Base-by-base conservation (phyloP, 805 yeast species). In the Lipomyces sp. region DNA sequence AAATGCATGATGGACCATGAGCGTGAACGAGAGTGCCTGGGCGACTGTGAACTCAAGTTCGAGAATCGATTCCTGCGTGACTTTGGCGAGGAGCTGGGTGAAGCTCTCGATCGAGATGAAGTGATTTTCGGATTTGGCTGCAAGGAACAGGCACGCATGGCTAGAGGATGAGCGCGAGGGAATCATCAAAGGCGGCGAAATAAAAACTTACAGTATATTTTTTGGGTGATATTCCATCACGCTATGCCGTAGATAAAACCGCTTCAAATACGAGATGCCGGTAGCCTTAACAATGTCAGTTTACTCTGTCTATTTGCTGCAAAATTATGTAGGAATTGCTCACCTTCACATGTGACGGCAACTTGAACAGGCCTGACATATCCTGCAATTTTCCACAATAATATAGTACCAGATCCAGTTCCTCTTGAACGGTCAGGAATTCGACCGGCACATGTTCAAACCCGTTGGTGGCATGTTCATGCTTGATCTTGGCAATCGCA, bases 211-310 rank as follows among this genome's bases (percentile, higher is more conserved):
- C 78, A 95, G 82, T 24, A 95, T 83, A 66, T 87, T 84, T 74
- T 90, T 90, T 10, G 99, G 99, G 73, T 91, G 95, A 73, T 85
- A 86, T 71, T 92, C 92, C 92, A 92, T 87, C 34, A 90, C 94
- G 34, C 94, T 87, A 75, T 92, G 87, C 32, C 83, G 83, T 50
- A 95, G 80, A 76, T 88, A 95, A 76, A 95, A 95, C 75, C 88
- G 86, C 74, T 87, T 86, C 75, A 95, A 85, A 74, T 89, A 95
- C 6, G 91, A 82, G 4, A 92, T 84, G 0, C 98, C 96, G 0
- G 98, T 92, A 10, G 97, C 85, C 73, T 37, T 75, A 34, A n/a
- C 34, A 5, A 29, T 59, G 48, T 42, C 48, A 42, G 5, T 2
- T 5, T 6, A 13, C 24, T 35, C 5, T 24, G 24, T 15, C 55